A percentile compares a stretch with the other conserved stretches of the same genome.
phyloP scores from a whole-genome alignment of 2,329 filamentous ascomycete genomes.

The Aureobasidium lini region DNA sequence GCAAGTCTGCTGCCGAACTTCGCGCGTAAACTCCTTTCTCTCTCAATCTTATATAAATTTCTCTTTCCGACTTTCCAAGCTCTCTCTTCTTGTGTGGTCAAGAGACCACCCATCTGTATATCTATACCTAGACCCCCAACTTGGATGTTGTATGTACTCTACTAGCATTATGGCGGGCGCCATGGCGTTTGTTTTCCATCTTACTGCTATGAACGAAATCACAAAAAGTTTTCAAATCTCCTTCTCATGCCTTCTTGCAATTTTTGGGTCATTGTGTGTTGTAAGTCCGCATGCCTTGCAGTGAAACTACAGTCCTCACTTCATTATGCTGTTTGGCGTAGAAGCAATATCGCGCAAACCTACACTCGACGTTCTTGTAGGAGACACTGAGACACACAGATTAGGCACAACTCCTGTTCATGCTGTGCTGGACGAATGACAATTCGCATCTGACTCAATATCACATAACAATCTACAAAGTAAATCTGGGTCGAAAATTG shows the following conservation, averaged over 20 bases:
- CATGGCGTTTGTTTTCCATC: not conserved
- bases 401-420: too few species aligned
- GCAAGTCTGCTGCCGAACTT: not conserved
- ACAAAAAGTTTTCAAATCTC: not conserved
- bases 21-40: not conserved
- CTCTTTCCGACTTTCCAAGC: not conserved
- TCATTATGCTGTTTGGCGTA: too few species aligned
- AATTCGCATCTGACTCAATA: too few species aligned
- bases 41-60: not conserved
- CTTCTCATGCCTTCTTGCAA: not conserved
- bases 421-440: too few species aligned
- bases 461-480: too few species aligned
- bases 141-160: conserved; percentile 6
- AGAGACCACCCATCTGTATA: not conserved
- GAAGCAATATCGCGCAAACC: too few species aligned
- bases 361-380: too few species aligned
- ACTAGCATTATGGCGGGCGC: conserved; percentile 9
- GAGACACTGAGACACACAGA: too few species aligned
- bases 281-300: too few species aligned
- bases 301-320: too few species aligned
- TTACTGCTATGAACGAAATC: not conserved
- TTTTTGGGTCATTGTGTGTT: too few species aligned
- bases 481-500: too few species aligned
- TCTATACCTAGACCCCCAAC: conserved; percentile 2
- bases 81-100: not conserved